phyloP scores from a whole-genome alignment of 1,139 yeast genomes.

The Sugiyamaella neomexicana region DNA sequence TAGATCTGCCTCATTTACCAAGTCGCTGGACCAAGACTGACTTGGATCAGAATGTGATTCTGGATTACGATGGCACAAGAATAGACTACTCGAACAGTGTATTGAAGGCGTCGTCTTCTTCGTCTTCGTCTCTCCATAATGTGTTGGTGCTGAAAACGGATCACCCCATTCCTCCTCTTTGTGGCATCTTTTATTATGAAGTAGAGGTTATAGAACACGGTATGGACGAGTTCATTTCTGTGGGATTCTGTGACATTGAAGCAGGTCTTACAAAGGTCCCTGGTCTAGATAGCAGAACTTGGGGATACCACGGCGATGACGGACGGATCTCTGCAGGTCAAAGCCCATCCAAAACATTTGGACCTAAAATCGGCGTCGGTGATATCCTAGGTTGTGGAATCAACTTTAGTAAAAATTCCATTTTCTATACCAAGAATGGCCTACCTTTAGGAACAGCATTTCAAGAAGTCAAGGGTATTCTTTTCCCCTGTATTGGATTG shows the following conservation, averaged over 20 bases:
- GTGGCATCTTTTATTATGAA: conserved; percentile 62
- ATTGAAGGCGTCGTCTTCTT: conserved; percentile 17
- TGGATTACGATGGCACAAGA: conserved; percentile 21
- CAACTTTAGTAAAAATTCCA: conserved; percentile 60
- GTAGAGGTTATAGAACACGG: conserved; percentile 43
- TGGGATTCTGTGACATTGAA: conserved; percentile 40
- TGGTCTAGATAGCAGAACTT: conserved; percentile 52
- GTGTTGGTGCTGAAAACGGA: conserved; percentile 38
- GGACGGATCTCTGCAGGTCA: conserved; percentile 52
- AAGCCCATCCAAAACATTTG: conserved; percentile 44
- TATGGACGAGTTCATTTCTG: conserved; percentile 32
- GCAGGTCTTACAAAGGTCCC: conserved; percentile 41
- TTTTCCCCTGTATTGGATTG: conserved; percentile 53
- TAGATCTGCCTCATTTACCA: conserved; percentile 32
- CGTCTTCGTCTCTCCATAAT: conserved; percentile 24
- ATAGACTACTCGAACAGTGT: conserved; percentile 18
- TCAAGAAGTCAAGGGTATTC: conserved; percentile 42
- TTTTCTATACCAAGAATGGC: conserved; percentile 85
- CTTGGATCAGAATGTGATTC: conserved; percentile 18
- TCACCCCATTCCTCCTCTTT: conserved; percentile 44
- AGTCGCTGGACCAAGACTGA: conserved; percentile 28
- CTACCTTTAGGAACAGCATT: conserved; percentile 57
- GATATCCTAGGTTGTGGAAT: conserved; percentile 87
- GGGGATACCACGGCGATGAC: conserved; percentile 61
- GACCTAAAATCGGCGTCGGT: conserved; percentile 51